Evolutionary conservation across 257 asterid species (phyloP).

Genomic region (Sherardia arvensis): DNA sequence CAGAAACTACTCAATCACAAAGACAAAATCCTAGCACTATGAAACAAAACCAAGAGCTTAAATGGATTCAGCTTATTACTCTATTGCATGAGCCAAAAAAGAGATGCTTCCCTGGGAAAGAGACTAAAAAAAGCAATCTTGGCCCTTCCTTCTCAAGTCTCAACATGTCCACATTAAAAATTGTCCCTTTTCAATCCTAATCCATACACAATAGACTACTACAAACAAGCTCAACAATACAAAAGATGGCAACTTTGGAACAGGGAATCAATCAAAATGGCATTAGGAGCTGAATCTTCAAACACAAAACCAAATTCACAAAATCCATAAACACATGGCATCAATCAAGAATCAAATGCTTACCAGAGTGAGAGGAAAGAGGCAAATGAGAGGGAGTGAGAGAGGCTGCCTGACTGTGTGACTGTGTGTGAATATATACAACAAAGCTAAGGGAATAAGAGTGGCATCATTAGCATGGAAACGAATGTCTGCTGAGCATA

Average conservation of each 20-base stretch:
- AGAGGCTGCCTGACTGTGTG: constrained; percentile 14
- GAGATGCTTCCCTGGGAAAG: background rate
- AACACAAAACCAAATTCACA: constrained; percentile 4
- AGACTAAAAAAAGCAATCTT: background rate
- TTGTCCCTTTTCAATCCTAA: background rate
- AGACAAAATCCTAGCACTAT: background rate
- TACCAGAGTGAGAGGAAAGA: constrained; percentile 20
- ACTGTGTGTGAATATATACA: background rate
- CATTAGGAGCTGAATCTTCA: background rate
- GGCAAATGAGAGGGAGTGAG: constrained; percentile 1
- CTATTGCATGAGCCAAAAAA: background rate
- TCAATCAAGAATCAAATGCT: background rate
- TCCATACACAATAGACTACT: background rate
- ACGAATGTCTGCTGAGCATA: constrained; percentile 27
- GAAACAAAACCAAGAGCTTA: background rate
- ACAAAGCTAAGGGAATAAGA: background rate
- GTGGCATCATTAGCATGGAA: constrained; percentile 7
- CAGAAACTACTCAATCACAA: background rate
- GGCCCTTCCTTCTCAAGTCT: too few relatives aligned
- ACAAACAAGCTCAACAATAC: background rate
- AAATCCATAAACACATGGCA: background rate
- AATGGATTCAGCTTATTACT: background rate
- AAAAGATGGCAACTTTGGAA: background rate
- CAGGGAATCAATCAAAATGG: background rate
- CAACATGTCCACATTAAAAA: background rate